These are phyloP conservation scores for Calocera viscosa DNA, from an alignment of 768 basidiomycete species.

Conservation along the genomic window DNA sequence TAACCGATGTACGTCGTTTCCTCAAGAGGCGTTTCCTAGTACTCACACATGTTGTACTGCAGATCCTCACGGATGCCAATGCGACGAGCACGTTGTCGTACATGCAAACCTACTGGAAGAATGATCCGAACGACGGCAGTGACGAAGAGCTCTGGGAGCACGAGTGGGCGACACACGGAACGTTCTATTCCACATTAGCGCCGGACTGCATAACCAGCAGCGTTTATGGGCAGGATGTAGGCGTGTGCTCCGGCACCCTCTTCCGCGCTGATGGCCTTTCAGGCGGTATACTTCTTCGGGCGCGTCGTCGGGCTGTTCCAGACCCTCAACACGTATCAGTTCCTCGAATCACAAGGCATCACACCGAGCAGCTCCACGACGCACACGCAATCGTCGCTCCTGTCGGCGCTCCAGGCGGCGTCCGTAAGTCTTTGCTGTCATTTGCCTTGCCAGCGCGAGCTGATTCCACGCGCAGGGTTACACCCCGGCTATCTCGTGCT, in stretches of 20 bases:
- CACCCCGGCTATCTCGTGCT: slow-evolving; percentile 40
- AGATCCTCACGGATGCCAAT: background rate
- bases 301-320: background rate
- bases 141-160: slow-evolving; percentile 26
- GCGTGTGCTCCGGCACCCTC: slow-evolving; percentile 33
- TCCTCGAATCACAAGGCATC: slow-evolving; percentile 60
- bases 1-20: slow-evolving; percentile 15
- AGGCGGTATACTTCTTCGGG: background rate
- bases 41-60: background rate
- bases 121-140: slow-evolving; percentile 15
- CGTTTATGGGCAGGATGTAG: slow-evolving; percentile 19
- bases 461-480: slow-evolving; percentile 29
- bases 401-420: slow-evolving; percentile 40
- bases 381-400: slow-evolving; percentile 42
- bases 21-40: background rate
- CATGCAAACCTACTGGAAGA: background rate
- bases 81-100: background rate
- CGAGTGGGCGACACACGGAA: slow-evolving; percentile 22
- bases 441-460: background rate
- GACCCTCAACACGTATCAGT: slow-evolving; percentile 61
- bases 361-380: slow-evolving; percentile 47
- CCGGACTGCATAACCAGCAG: slow-evolving; percentile 19
- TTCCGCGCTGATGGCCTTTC: slow-evolving; percentile 20
- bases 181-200: slow-evolving; percentile 24
- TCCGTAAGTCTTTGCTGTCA: slow-evolving; percentile 15